Evolutionary conservation across 1,284 basidiomycete genomes (phyloP), one percentile per base, ranked within the genome.

Genomic region (Irpex sp.): DNA sequence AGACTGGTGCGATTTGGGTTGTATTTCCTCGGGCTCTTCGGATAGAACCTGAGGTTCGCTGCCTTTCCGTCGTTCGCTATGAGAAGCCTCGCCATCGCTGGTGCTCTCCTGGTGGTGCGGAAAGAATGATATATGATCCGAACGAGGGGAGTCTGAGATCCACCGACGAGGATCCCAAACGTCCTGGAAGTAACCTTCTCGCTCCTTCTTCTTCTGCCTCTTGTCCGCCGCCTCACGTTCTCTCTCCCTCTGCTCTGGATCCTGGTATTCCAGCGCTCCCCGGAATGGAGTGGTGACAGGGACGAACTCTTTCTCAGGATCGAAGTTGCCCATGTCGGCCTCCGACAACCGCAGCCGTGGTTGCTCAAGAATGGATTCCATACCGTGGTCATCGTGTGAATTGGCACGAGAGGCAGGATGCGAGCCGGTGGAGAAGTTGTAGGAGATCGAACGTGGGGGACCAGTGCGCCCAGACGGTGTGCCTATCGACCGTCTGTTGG

Each of bases 361-460:
- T 5, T 23, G 23, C 52, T 54, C 52, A 56, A 67, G 71, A 54
- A 71, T 71, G 42, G 23, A 23, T 33, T 23, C 57, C n/a, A 37
- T 58, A 18, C 61, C 62, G 14, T 58, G 59, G 12, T 58, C 63
- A 21, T 64, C 63, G 14, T 59, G 23, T 56, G 71, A 64, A 63
- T 73, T 69, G 45, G 73, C 72, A 6, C 64, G 64, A 51, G 74
- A 75, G 16, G 68, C 63, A 10, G 72, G 70, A 33, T 79, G 81
- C 8, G 81, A 81, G 58, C 71, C 71, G 1, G 82, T 74, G n/a
- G 82, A 79, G 66, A 85, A 83, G 21, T 79, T 80, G 69, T 84
- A 87, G 2, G 87, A 88, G 39, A 91, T 76, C 0, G 89, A 88
- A 45, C 89, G 80, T 8, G 89, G 89, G 49, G 88, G 87, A 18